phyloP scores from a whole-genome alignment of 345 rosid genomes.

The Sisymbrium altissimum region DNA sequence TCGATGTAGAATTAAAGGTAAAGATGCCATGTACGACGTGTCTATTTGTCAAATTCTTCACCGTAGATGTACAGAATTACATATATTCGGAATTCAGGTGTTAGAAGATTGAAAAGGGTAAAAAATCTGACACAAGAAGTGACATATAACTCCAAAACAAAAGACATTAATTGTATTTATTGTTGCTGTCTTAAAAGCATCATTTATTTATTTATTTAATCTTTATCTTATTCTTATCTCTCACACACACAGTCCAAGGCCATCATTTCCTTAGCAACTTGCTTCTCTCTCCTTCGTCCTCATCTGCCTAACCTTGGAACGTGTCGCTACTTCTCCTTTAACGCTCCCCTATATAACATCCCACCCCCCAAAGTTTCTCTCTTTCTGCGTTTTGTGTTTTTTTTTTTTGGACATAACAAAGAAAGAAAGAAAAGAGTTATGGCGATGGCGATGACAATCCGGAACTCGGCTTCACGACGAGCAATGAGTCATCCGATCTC shows the following conservation, averaged over 20 bases:
- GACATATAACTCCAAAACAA: neutral
- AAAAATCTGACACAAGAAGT: slow-evolving; percentile 12
- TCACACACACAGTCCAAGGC: slow-evolving; percentile 21
- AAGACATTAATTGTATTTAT: neutral
- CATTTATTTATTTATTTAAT: neutral
- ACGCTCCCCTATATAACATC: slow-evolving; percentile 4
- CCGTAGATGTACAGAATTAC: neutral
- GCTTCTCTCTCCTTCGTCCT: slow-evolving; percentile 20
- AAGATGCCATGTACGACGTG: neutral
- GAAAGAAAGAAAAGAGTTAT: neutral
- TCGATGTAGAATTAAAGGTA: neutral
- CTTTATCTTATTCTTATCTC: slow-evolving; percentile 4
- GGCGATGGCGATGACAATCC: slow-evolving; percentile 35
- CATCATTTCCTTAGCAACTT: neutral
- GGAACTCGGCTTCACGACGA: slow-evolving; percentile 32
- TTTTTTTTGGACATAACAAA: neutral
- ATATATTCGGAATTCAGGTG: slow-evolving; percentile 6
- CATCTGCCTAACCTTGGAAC: neutral
- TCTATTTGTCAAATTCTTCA: neutral
- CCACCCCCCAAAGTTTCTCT: neutral
- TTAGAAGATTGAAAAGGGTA: neutral
- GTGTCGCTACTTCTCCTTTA: slow-evolving; percentile 24
- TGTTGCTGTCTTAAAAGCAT: neutral
- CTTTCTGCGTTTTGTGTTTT: neutral
- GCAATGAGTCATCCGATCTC: slow-evolving; percentile 33